Base-by-base conservation (phyloP, 768 basidiomycete species). In the Dioszegia crocea region DNA sequence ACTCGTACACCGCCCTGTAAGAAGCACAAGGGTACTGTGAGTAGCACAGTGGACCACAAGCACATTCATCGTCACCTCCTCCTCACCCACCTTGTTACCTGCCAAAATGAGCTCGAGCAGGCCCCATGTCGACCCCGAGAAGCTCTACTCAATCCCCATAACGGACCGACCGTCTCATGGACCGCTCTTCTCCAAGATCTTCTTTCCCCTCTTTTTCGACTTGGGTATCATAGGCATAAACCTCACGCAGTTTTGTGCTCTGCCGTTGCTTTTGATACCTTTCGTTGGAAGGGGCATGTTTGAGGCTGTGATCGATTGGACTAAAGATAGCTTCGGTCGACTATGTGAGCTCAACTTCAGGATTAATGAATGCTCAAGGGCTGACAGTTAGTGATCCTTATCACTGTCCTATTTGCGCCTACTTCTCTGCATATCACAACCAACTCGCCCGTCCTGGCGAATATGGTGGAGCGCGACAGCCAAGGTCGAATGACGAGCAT, bases 321-420 rank as follows among this genome's bases (percentile, higher is more conserved):
- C 88, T 57, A 91, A 93, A 78, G 89, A 87, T 26, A 82, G 86
- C 16, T 91, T 90, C 76, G 89, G 85, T 19, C 80, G 81, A 63
- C 80, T 93, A 27, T 76, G 89, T 70, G 83, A 46, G 68, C 66
- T 14, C n/a, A 19, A 19, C 23, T 10, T 16, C 27, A 4, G 27
- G 23, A 4, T 43, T 0, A 16, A 36, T 4, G 10, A 33, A 17
- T 1, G 5, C 45, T 11, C n/a, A n/a, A n/a, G 9, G 2, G 61
- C 48, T 60, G 54, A 59, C 16, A 12, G 27, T n/a, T 40, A 75
- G 73, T 71, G n/a, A 68, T 75, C 44, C 29, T 61, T 10, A 71
- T 74, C 31, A 71, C 68, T 6, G 63, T 70, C 16, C 60, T 75
- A 10, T 72, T 73, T 45, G 67, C 60, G 1, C 65, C 66, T 12